Conservation (phyloP, 2,329 filamentous ascomycete species). For the Monosporascus sp. region DNA sequence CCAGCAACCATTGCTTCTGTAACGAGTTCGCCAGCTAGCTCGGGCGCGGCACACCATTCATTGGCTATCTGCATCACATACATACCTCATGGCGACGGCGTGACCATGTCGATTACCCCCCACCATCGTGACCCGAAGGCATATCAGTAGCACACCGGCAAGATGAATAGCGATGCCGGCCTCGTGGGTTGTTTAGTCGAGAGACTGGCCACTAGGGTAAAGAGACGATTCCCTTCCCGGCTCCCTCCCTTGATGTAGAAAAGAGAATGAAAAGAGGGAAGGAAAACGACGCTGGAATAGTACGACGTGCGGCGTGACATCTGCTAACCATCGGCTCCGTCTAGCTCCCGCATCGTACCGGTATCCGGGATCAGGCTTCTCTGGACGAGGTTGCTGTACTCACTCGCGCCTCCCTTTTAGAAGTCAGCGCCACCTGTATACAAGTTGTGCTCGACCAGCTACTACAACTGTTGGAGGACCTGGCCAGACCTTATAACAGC, state of each 20-base stretch:
- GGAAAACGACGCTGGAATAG: too few species aligned
- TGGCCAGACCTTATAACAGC: constrained; percentile 48
- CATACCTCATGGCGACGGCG: constrained; percentile 20
- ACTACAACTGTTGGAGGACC: constrained; percentile 52
- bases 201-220: constrained; percentile 57
- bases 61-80: background rate
- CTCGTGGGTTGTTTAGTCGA: constrained; percentile 59
- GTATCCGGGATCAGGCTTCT: constrained; percentile 51
- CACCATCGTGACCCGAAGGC: constrained; percentile 25
- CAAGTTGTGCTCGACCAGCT: constrained; percentile 51
- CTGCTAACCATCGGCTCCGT: background rate
- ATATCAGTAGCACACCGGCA: constrained; percentile 19
- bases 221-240: constrained; percentile 5
- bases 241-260: too few species aligned
- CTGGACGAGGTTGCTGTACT: constrained; percentile 58
- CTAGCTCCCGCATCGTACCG: constrained; percentile 60
- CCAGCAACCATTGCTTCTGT: too few species aligned
- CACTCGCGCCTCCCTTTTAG: constrained; percentile 56
- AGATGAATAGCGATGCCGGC: constrained; percentile 55
- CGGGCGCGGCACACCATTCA: background rate
- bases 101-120: constrained; percentile 27
- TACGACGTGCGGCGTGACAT: background rate
- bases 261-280: too few species aligned
- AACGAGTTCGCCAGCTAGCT: too few species aligned
- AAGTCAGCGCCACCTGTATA: constrained; percentile 52